Evolutionary conservation across 352 stramenopile species (phyloP), one percentile per base, ranked within the genome.

Genomic region (Globisporangium recalcitrans): DNA sequence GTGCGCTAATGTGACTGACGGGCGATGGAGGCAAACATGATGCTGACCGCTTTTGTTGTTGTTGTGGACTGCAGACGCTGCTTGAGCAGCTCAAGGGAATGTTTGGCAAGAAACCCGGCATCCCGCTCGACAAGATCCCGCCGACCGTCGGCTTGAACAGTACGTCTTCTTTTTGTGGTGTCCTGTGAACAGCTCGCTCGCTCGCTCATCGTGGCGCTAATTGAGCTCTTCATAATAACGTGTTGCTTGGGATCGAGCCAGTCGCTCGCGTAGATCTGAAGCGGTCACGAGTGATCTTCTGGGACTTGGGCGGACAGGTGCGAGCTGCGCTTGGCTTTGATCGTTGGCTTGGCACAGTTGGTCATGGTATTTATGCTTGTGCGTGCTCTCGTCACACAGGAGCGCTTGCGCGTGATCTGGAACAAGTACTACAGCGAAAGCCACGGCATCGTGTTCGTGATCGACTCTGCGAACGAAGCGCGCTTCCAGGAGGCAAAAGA

Each of bases 341-440:
- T 29, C n/a, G 36, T 19, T 8, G 36, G 34, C 31, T 29, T 31
- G 7, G 44, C 6, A 48, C 9, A 14, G 4, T 51, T n/a, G 36
- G 6, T n/a, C 16, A n/a, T 56, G 14, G n/a, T 47, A 24, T 49
- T 52, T 6, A 42, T 59, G 46, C n/a, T 21, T 55, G 14, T 56
- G 53, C n/a, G 5, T 16, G 48, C 31, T 19, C 2, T 14, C 26
- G 27, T 48, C 2, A n/a, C 26, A 26, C 36, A 90, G 80, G 82
- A 93, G 48, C 84, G 86, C 31, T 71, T 97, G 64, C 82, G 91
- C 34, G 84, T 85, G 26, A 96, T 97, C 52, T 97, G 91, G 91
- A 92, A 95, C 71, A 97, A 96, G 67, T 97, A 97, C 64, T 97
- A 97, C 72, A 92, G 84, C 40, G 89, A 97, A 67, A 95, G 90